Evolutionary conservation across 1,284 basidiomycete species (phyloP).

Genomic region (Laetiporus sulphureus): DNA sequence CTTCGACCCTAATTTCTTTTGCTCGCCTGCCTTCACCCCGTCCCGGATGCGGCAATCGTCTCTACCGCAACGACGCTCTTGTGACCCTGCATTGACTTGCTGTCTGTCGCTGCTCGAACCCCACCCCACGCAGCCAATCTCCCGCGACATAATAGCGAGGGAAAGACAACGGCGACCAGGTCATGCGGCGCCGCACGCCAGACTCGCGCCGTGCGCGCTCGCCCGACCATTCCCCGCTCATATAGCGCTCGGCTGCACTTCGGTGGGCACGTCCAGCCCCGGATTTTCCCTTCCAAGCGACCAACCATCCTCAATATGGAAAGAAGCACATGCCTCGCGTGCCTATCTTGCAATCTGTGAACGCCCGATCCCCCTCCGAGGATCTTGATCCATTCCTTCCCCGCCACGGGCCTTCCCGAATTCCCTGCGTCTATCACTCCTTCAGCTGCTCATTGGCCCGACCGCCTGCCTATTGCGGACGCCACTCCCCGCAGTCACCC

Average conservation of each 20-base stretch:
- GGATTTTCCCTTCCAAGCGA: slow-evolving; percentile 8
- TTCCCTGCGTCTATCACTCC: slow-evolving; percentile 4
- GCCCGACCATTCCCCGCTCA: not conserved
- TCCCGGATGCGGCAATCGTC: not conserved
- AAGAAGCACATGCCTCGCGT: slow-evolving; percentile 6
- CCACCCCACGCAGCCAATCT: too few relatives aligned
- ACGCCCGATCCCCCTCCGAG: slow-evolving; percentile 4
- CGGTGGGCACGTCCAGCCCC: slow-evolving; percentile 4
- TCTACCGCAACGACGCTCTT: slow-evolving; percentile 2
- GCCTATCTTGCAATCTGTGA: slow-evolving; percentile 8
- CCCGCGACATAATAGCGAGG: too few relatives aligned
- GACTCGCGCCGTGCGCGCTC: not conserved
- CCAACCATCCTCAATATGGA: not conserved
- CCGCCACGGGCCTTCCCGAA: slow-evolving; percentile 3
- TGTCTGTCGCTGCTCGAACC: not conserved
- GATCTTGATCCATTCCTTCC: slow-evolving; percentile 2
- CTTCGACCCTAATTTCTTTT: slow-evolving; percentile 5
- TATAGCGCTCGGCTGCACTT: not conserved
- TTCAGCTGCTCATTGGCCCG: slow-evolving; percentile 5
- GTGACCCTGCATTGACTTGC: not conserved
- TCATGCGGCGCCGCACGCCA: too few relatives aligned
- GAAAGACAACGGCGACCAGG: too few relatives aligned
- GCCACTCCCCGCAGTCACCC: too few relatives aligned
- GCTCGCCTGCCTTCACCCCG: not conserved
- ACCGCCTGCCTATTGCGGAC: not conserved